Conservation (phyloP, 2,329 filamentous ascomycete genomes). For the Dactylonectria estremocensis region DNA sequence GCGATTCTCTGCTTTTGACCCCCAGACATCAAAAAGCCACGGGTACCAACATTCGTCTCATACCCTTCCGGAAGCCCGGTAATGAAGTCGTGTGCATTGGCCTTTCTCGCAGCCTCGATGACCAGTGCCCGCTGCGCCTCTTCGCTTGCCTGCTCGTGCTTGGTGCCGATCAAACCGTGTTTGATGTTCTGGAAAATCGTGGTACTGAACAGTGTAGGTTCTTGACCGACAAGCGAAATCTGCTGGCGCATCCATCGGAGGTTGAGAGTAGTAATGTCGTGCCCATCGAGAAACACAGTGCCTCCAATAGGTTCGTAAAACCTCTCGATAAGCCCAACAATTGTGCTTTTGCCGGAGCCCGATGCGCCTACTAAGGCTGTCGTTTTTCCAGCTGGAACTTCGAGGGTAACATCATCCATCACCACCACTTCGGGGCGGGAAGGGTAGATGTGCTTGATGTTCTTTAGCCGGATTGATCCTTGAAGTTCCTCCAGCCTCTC, state of each 20-base stretch:
- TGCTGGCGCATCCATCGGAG: constrained; percentile 63
- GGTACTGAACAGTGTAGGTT: constrained; percentile 63
- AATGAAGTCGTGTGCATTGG: constrained; percentile 37
- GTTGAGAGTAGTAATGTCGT: constrained; percentile 56
- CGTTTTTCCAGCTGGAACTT: constrained; percentile 58
- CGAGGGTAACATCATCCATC: constrained; percentile 53
- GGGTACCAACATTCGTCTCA: constrained; percentile 32
- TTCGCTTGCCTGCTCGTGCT: background rate
- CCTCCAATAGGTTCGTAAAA: constrained; percentile 67
- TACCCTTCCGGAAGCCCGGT: constrained; percentile 29
- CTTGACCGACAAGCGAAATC: constrained; percentile 64
- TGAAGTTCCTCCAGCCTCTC: constrained; percentile 40
- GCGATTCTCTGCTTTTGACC: constrained; percentile 37
- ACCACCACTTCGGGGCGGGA: constrained; percentile 62
- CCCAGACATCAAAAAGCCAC: constrained; percentile 29
- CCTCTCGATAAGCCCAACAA: constrained; percentile 56
- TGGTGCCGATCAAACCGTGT: constrained; percentile 56
- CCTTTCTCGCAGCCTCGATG: constrained; percentile 25
- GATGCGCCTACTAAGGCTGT: constrained; percentile 69
- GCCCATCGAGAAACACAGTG: constrained; percentile 54
- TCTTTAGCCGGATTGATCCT: constrained; percentile 59
- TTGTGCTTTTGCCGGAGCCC: constrained; percentile 66
- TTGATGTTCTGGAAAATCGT: constrained; percentile 60
- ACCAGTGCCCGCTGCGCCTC: constrained; percentile 8
- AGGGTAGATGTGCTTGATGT: constrained; percentile 66